These are phyloP conservation scores for Yamadazyma mexicana DNA, from an alignment of 1,139 yeast species.

Conservation along the genomic window DNA sequence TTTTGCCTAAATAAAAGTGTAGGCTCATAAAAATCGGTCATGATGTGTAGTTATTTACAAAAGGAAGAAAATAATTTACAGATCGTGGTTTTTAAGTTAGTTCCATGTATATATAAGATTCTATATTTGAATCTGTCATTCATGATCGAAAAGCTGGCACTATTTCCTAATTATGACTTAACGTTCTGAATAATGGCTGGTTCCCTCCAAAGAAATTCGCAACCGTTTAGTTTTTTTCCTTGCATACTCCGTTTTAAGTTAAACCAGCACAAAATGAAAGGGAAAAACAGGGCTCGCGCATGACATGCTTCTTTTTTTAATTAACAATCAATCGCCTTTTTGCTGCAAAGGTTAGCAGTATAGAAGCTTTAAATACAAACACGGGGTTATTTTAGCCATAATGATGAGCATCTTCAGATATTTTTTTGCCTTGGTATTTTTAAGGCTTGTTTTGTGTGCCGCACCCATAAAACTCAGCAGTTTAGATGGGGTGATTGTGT, in stretches of 20 bases:
- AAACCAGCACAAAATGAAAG: constrained; percentile 1
- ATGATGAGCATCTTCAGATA: neutral
- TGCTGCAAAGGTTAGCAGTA: too few species aligned
- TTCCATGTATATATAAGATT: neutral
- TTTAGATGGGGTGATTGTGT: constrained; percentile 7
- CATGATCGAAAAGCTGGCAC: neutral
- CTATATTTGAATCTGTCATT: too few species aligned
- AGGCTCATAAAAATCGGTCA: constrained; percentile 45
- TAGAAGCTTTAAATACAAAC: neutral
- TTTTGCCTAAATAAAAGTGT: constrained; percentile 45
- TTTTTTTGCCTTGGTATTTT: neutral
- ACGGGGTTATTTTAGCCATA: neutral
- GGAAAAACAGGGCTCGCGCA: too few species aligned
- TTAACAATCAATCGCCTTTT: neutral
- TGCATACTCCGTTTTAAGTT: neutral
- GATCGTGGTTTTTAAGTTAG: neutral
- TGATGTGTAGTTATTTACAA: constrained; percentile 8
- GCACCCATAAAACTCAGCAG: constrained; percentile 2
- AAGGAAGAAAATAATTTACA: neutral
- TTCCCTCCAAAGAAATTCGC: constrained; percentile 1
- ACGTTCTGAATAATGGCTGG: neutral
- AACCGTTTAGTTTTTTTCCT: neutral
- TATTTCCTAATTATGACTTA: neutral
- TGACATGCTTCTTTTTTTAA: too few species aligned
- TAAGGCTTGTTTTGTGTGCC: neutral